Evolutionary conservation across 2,329 filamentous ascomycete species (phyloP).

Genomic region (Apiospora marii): DNA sequence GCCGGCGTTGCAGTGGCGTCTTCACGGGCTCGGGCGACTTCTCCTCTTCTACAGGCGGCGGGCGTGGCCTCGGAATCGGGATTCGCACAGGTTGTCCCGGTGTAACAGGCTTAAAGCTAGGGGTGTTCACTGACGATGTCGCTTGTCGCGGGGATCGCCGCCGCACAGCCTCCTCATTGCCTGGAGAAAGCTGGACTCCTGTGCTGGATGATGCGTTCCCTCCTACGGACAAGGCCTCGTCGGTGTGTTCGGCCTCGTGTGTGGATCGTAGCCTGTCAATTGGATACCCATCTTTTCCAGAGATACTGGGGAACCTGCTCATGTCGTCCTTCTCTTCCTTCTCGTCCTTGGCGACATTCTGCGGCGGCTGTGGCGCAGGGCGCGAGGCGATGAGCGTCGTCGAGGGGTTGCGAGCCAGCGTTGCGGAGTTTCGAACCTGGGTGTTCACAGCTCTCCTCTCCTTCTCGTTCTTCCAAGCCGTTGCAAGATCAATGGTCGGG

Average conservation of each 20-base stretch:
- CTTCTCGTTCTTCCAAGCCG: constrained; percentile 56
- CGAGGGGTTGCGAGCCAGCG: constrained; percentile 36
- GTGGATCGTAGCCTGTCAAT: constrained; percentile 4
- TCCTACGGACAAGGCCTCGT: constrained; percentile 40
- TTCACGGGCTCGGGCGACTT: constrained; percentile 43
- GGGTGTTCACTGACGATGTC: constrained; percentile 29
- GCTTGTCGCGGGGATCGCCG: constrained; percentile 58
- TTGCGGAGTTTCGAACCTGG: background rate
- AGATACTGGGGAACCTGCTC: background rate
- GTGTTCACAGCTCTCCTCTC: constrained; percentile 48
- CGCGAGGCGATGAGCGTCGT: constrained; percentile 46
- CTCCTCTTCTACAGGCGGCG: constrained; percentile 40
- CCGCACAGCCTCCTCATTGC: constrained; percentile 54
- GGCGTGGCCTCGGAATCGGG: constrained; percentile 41
- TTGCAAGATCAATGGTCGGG: constrained; percentile 57
- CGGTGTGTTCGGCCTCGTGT: constrained; percentile 18
- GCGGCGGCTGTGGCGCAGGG: constrained; percentile 43
- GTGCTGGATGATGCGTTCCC: constrained; percentile 53
- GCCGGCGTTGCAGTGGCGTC: constrained; percentile 52
- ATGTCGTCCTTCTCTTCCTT: background rate
- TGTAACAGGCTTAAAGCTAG: constrained; percentile 37
- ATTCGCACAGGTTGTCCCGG: constrained; percentile 42
- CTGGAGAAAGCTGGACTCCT: constrained; percentile 57
- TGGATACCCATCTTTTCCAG: constrained; percentile 24
- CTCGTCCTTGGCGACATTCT: background rate